These are phyloP conservation scores for Lasiodiplodia theobromae DNA, from an alignment of 2,329 filamentous ascomycete species.

Conservation along the genomic window DNA sequence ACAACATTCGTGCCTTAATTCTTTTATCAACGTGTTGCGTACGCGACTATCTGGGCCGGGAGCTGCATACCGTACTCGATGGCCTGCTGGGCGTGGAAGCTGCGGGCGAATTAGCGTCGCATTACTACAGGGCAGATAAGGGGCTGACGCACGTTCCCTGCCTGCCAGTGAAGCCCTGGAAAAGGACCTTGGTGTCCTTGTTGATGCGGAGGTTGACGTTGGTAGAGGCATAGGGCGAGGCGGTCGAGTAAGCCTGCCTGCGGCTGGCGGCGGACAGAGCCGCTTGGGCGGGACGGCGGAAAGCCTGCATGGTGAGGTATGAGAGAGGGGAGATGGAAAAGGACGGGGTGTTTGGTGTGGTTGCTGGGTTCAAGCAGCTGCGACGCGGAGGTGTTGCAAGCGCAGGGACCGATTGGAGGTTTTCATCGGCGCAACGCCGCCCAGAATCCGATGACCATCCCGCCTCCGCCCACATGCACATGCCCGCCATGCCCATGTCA, in stretches of 20 bases:
- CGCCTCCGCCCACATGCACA: slow-evolving; percentile 6
- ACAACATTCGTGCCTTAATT: slow-evolving; percentile 88
- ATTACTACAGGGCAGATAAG: not conserved
- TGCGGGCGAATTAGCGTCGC: slow-evolving; percentile 50
- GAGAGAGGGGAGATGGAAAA: slow-evolving; percentile 29
- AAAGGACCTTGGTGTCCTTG: slow-evolving; percentile 90
- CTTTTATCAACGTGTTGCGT: slow-evolving; percentile 25
- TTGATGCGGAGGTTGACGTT: slow-evolving; percentile 87
- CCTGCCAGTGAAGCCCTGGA: slow-evolving; percentile 96
- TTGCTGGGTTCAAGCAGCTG: slow-evolving; percentile 22
- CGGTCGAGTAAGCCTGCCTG: slow-evolving; percentile 77
- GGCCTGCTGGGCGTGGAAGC: slow-evolving; percentile 96
- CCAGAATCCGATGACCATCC: slow-evolving; percentile 22
- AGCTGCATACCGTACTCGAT: slow-evolving; percentile 87
- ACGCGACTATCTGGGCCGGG: slow-evolving; percentile 9
- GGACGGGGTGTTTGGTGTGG: slow-evolving; percentile 24
- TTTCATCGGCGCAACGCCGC: slow-evolving; percentile 23
- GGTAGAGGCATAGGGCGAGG: slow-evolving; percentile 59
- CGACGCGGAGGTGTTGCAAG: slow-evolving; percentile 29
- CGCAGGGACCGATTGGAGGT: slow-evolving; percentile 29
- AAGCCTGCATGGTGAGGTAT: slow-evolving; percentile 76
- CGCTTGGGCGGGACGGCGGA: slow-evolving; percentile 76
- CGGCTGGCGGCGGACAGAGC: slow-evolving; percentile 72
- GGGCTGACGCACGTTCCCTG: slow-evolving; percentile 73
- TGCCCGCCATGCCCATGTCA: slow-evolving; percentile 28